Conservation (phyloP, 2,329 filamentous ascomycete genomes). For the Apiospora kogelbergensis region DNA sequence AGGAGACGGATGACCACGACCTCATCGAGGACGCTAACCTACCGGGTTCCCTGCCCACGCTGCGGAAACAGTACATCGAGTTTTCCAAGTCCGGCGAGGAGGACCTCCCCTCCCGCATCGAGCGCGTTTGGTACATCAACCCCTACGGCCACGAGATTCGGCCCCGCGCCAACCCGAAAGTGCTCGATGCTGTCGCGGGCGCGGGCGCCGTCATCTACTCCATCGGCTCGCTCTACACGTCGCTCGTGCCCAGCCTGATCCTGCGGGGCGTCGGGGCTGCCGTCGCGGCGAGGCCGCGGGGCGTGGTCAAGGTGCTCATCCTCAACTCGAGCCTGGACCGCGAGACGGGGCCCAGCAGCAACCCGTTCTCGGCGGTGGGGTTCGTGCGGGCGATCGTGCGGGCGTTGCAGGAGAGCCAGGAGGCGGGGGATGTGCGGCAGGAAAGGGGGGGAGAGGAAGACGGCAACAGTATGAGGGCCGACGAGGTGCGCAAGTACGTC, state of each 20-base stretch:
- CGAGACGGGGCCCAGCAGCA: conserved; percentile 71
- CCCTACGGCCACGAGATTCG: conserved; percentile 96
- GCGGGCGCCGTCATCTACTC: conserved; percentile 79
- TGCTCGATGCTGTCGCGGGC: conserved; percentile 64
- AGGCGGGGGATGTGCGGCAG: conserved; percentile 32
- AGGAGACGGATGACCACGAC: conserved; percentile 57
- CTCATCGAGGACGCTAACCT: conserved; percentile 77
- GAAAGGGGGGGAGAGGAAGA: too few relatives aligned
- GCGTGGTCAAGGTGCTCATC: conserved; percentile 71
- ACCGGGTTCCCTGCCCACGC: conserved; percentile 75
- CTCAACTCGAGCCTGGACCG: conserved; percentile 83
- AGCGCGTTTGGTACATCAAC: conserved; percentile 94
- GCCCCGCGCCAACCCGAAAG: conserved; percentile 78
- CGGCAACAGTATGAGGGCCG: conserved; percentile 21
- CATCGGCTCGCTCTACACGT: conserved; percentile 93
- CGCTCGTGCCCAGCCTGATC: conserved; percentile 79
- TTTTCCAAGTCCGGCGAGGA: conserved; percentile 78
- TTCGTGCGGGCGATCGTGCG: conserved; percentile 79
- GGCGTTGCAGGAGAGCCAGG: conserved; percentile 69
- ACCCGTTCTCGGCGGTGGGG: conserved; percentile 71
- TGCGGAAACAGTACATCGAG: conserved; percentile 77
- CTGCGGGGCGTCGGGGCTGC: conserved; percentile 72
- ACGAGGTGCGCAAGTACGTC: conserved; percentile 65
- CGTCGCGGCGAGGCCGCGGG: conserved; percentile 38
- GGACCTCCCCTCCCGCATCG: conserved; percentile 75